Base-by-base conservation (phyloP, 352 stramenopile species). In the Phytophthora sp. region DNA sequence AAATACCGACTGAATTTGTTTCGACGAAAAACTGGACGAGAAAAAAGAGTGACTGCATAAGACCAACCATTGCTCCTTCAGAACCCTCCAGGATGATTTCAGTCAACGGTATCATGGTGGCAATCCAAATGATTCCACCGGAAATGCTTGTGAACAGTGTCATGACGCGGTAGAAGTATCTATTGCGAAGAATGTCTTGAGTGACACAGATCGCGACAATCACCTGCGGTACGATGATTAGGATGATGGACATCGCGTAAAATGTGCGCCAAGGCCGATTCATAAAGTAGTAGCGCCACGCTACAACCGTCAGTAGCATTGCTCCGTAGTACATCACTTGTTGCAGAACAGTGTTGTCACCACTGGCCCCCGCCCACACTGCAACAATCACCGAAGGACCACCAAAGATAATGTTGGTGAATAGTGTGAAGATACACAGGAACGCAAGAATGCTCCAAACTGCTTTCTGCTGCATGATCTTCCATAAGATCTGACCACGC, bases 1-100 rank as follows among this genome's bases (percentile, higher is more conserved):
- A 79, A 11, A 81, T 27, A 0, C 69, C 68, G 6, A 41, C 30
- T 3, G 74, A 38, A 43, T 79, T 84, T 3, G 74, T 77, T 34
- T 67, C 39, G 0, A 81, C 68, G 50, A 82, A 82, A 17, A 77
- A 66, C 1, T 26, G 28, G 20, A 86, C 66, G n/a, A 82, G 43
- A 20, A 62, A 69, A 34, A 82, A 67, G 5, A 86, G 56, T 12
- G 79, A 76, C 48, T 79, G 26, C 44, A 66, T 59, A 23, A 88
- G 62, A 0, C 76, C 79, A 17, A 84, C 74, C 31, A 74, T 82
- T 5, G 67, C 76, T n/a, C 76, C 74, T 43, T 88, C 79, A 0
- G 72, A 85, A 9, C 79, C 79, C 44, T 83, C 73, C 30, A 83
- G 71, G 41, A 79, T 71, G 43, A 88, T 86, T 59, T 88, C 79